Conservation (phyloP, 129 eudicot genomes). For the Apium graveolens region DNA sequence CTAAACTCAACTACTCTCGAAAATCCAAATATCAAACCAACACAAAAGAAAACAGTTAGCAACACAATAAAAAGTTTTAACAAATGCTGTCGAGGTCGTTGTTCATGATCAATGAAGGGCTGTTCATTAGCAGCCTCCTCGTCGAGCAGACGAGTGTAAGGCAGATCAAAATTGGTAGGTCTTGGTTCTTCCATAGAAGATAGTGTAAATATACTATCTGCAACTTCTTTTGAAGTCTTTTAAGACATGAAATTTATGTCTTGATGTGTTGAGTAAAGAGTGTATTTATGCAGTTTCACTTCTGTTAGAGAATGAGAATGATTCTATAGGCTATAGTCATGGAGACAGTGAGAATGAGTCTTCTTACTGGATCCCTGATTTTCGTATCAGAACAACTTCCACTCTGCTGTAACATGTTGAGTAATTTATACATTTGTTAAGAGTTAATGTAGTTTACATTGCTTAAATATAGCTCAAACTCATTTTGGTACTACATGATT, state of each 20-base stretch:
- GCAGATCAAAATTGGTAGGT: neutral
- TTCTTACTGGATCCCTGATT: neutral
- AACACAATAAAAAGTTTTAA: neutral
- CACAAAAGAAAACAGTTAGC: conserved; percentile 1
- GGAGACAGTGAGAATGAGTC: conserved; percentile 7
- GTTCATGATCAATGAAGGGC: neutral
- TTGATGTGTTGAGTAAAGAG: neutral
- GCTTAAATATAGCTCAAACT: too few relatives aligned
- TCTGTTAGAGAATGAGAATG: conserved; percentile 2
- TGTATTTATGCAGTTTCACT: neutral
- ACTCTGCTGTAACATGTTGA: neutral
- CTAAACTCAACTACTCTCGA: neutral
- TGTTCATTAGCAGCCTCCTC: conserved; percentile 7
- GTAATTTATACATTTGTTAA: too few relatives aligned
- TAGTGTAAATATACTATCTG: neutral
- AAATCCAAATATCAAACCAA: neutral
- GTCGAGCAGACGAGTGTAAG: neutral
- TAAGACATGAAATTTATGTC: neutral
- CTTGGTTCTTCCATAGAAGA: neutral
- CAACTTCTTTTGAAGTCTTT: neutral
- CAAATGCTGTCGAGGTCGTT: neutral
- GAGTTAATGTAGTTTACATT: too few relatives aligned
- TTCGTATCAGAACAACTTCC: neutral
- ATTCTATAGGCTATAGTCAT: neutral
- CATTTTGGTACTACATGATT: too few relatives aligned